These are phyloP conservation scores for Phytophthora citricola DNA, from an alignment of 352 stramenopile genomes.

Conservation along the genomic window DNA sequence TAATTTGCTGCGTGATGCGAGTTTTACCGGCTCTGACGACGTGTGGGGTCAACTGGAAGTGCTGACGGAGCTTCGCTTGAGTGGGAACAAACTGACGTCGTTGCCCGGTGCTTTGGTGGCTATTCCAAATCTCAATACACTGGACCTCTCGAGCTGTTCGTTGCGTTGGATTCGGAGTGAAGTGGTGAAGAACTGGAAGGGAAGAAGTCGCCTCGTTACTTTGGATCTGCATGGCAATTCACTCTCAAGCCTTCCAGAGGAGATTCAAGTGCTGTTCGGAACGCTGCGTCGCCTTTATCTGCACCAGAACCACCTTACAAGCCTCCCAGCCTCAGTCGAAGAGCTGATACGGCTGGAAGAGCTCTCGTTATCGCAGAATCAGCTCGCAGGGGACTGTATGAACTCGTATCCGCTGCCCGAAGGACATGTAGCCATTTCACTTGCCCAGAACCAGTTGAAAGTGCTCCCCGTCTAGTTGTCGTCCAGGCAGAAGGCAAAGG, in stretches of 20 bases:
- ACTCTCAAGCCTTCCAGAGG: slow-evolving; percentile 47
- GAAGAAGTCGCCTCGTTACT: slow-evolving; percentile 18
- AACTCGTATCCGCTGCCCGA: slow-evolving; percentile 29
- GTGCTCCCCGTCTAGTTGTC: slow-evolving; percentile 24
- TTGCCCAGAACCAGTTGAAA: slow-evolving; percentile 56
- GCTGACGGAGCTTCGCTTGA: slow-evolving; percentile 23
- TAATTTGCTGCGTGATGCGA: slow-evolving; percentile 46
- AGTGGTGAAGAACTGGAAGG: slow-evolving; percentile 36
- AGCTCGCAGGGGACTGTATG: slow-evolving; percentile 27
- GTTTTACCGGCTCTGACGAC: slow-evolving; percentile 28
- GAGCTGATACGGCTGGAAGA: slow-evolving; percentile 36
- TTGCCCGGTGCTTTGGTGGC: slow-evolving; percentile 19
- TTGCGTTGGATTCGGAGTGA: slow-evolving; percentile 27
- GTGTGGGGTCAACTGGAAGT: slow-evolving; percentile 26
- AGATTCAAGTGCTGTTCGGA: slow-evolving; percentile 34
- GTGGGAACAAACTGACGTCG: slow-evolving; percentile 29
- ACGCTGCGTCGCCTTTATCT: slow-evolving; percentile 41
- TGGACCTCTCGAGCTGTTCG: slow-evolving; percentile 33
- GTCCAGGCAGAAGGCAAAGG: slow-evolving; percentile 27
- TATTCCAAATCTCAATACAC: slow-evolving; percentile 25
- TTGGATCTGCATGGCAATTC: slow-evolving; percentile 56
- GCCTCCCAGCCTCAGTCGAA: slow-evolving; percentile 45
- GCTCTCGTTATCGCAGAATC: slow-evolving; percentile 31
- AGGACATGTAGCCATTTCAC: slow-evolving; percentile 17
- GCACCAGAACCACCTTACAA: slow-evolving; percentile 53